phyloP scores from a whole-genome alignment of 2,329 filamentous ascomycete genomes.

The Fusarium illudens region DNA sequence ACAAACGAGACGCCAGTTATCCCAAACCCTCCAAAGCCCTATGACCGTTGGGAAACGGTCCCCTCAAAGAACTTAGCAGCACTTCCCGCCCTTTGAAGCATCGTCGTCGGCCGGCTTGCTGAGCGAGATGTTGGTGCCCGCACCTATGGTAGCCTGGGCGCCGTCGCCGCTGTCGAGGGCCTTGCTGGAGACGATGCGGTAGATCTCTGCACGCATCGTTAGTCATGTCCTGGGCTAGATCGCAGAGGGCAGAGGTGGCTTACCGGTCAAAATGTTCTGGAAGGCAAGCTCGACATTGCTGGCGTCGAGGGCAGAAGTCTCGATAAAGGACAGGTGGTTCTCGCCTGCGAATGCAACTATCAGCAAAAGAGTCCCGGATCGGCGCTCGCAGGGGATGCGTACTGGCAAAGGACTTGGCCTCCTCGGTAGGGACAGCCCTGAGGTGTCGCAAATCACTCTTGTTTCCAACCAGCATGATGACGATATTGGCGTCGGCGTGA shows the following conservation, averaged over 20 bases:
- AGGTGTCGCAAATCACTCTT: slow-evolving; percentile 99
- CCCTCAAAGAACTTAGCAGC: slow-evolving; percentile 68
- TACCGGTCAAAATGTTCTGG: slow-evolving; percentile 99
- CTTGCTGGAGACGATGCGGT: slow-evolving; percentile 98
- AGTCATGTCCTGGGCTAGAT: slow-evolving; percentile 12
- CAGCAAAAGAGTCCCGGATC: slow-evolving; percentile 16
- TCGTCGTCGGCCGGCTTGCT: slow-evolving; percentile 82
- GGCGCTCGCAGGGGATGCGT: slow-evolving; percentile 44
- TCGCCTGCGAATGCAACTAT: slow-evolving; percentile 69
- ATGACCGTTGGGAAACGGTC: slow-evolving; percentile 37
- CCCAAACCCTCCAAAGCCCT: slow-evolving; percentile 44
- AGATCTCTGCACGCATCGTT: slow-evolving; percentile 78
- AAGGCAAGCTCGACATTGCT: slow-evolving; percentile 99
- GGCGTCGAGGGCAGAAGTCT: slow-evolving; percentile 97
- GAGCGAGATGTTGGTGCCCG: slow-evolving; percentile 85
- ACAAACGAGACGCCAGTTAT: slow-evolving; percentile 48
- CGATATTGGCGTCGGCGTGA: slow-evolving; percentile 97
- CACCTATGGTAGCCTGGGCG: slow-evolving; percentile 79
- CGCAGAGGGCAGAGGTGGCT: slow-evolving; percentile 40
- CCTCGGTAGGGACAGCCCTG: slow-evolving; percentile 94
- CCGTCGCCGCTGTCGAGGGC: slow-evolving; percentile 90
- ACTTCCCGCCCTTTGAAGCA: slow-evolving; percentile 80
- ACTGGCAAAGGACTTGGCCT: slow-evolving; percentile 98
- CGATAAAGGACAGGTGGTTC: slow-evolving; percentile 98
- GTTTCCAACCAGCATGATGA: slow-evolving; percentile 99